Evolutionary conservation across 495 filamentous ascomycete genomes (phyloP).

Genomic region (Penicilliopsis zonata): DNA sequence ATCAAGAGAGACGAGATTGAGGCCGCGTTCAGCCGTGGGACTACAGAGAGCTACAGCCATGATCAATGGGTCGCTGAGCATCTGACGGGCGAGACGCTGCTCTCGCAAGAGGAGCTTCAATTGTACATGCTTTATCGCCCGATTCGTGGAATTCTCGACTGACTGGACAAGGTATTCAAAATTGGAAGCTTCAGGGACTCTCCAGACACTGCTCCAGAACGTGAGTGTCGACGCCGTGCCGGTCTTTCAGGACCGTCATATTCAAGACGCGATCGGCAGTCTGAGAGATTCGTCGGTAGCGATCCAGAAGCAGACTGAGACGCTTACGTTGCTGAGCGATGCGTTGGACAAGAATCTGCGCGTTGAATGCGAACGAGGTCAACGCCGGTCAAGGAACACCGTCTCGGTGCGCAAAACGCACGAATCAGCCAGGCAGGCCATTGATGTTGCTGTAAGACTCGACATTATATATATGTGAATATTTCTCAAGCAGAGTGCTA

Average conservation of each 20-base stretch:
- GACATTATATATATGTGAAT: too few species aligned
- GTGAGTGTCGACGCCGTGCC: constrained; percentile 17
- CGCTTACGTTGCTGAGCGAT: constrained; percentile 19
- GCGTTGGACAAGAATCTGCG: constrained; percentile 15
- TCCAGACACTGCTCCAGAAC: constrained; percentile 17
- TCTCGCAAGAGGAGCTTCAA: constrained; percentile 28
- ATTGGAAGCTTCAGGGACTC: constrained; percentile 17
- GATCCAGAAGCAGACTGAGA: constrained; percentile 22
- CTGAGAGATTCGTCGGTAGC: constrained; percentile 24
- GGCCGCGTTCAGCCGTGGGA: constrained; percentile 14
- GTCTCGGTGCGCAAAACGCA: constrained; percentile 24
- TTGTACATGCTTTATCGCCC: constrained; percentile 13
- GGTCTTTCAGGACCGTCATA: constrained; percentile 28
- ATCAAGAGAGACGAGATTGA: constrained; percentile 16
- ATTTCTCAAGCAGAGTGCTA: too few species aligned
- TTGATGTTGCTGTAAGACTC: constrained; percentile 18
- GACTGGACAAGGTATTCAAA: constrained; percentile 17
- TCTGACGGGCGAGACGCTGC: constrained; percentile 19
- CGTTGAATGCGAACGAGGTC: constrained; percentile 11
- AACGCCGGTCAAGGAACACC: constrained; percentile 14
- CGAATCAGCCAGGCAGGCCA: constrained; percentile 24
- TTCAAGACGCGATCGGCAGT: constrained; percentile 22
- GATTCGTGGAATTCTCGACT: neutral
- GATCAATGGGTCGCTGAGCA: constrained; percentile 26
- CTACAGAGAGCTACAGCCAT: too few species aligned